A percentile compares a stretch with the other conserved stretches of the same genome.
Conservation (phyloP, 306 rosid genomes). For the Acmispon strigosus region DNA sequence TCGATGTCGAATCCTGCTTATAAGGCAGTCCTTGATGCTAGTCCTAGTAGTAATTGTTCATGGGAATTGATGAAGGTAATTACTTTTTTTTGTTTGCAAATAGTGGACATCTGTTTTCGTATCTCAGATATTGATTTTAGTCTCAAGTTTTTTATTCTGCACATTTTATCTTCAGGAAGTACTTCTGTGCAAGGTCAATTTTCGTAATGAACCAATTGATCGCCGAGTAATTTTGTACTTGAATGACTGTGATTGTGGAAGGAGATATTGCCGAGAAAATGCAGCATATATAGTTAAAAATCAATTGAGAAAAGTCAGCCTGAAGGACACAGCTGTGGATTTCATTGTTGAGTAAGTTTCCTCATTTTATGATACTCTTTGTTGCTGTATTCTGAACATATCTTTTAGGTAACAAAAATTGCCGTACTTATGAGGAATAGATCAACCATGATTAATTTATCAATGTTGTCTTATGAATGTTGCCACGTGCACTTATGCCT, state of each 20-base stretch:
- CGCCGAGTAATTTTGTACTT: constrained; percentile 73
- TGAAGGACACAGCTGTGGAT: constrained; percentile 72
- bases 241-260: constrained; percentile 77
- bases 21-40: constrained; percentile 91
- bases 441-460: neutral
- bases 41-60: constrained; percentile 84
- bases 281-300: constrained; percentile 80
- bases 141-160: neutral
- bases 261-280: constrained; percentile 59
- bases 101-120: neutral
- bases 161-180: constrained; percentile 58
- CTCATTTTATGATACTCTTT: neutral
- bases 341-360: constrained; percentile 77
- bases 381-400: neutral
- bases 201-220: constrained; percentile 68
- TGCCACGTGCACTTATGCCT: too few relatives aligned
- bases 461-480: too few relatives aligned
- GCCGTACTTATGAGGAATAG: neutral
- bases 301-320: constrained; percentile 72
- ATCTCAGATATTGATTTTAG: neutral
- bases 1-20: constrained; percentile 98
- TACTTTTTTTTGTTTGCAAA: neutral
- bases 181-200: constrained; percentile 71
- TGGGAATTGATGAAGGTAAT: constrained; percentile 97
- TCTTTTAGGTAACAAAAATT: neutral